Percentiles rank a stretch among this genome's conserved stretches.
Conservation (phyloP, 2,329 filamentous ascomycete genomes). For the Immersiporthe knoxdaviesiana region DNA sequence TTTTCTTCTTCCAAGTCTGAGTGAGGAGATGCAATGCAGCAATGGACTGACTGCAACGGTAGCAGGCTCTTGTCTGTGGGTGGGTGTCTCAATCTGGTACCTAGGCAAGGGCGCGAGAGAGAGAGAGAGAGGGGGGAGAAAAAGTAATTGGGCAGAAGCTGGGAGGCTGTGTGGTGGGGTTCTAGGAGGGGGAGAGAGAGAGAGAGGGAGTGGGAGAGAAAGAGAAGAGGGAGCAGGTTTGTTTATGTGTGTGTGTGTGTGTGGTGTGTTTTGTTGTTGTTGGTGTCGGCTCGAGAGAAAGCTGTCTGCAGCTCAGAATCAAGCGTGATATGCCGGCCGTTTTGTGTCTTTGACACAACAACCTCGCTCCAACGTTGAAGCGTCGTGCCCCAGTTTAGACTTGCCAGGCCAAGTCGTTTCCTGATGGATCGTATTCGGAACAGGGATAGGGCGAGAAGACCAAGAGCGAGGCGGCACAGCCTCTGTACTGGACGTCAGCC, state of each 20-base stretch:
- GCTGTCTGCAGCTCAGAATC: neutral
- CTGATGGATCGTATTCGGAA: neutral
- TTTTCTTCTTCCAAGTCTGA: neutral
- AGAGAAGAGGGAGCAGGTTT: neutral
- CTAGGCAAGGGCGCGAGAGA: neutral
- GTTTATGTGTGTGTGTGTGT: neutral
- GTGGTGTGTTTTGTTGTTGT: neutral
- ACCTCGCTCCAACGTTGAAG: constrained; percentile 5
- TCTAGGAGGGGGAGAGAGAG: neutral
- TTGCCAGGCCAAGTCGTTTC: neutral
- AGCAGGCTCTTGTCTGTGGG: neutral
- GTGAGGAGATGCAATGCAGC: constrained; percentile 4
- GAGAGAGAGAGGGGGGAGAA: too few relatives aligned
- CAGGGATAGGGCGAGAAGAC: neutral
- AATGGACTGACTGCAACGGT: neutral
- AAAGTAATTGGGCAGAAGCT: neutral
- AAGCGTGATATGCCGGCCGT: neutral
- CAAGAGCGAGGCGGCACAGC: neutral
- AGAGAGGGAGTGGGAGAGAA: too few relatives aligned
- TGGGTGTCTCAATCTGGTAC: neutral
- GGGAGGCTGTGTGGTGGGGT: neutral
- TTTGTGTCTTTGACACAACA: neutral
- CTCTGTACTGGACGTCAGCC: constrained; percentile 5
- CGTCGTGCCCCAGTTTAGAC: constrained; percentile 5
- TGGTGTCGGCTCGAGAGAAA: neutral